Evolutionary conservation across 1,284 basidiomycete genomes (phyloP), one percentile per base, ranked within the genome.

Genomic region (Cerioporus squamosus): DNA sequence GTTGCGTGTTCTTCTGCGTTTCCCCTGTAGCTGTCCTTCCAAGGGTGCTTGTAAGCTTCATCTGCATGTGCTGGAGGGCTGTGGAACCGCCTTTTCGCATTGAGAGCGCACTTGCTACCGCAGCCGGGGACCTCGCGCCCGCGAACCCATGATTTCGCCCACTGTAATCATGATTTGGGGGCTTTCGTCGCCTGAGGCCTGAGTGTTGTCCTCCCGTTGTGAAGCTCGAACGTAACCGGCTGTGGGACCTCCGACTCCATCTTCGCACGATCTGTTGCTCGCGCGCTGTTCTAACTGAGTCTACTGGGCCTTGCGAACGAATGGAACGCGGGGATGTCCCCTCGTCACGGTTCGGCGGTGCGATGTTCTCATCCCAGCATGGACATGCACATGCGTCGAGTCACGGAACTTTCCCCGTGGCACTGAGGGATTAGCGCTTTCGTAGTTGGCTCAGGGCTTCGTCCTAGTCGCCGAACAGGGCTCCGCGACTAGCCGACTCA

Each of bases 131-230:
- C 26, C 39, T 17, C 48, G 46, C 46, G 53, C 40, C 29, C 20
- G 22, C 24, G 46, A 46, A 38, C 17, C 12, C n/a, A 43, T 48
- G 20, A 31, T 48, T 49, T 29, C 40, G 50, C 26, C 24, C 40
- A 29, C 46, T 55, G 54, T 55, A 36, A 55, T 50, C 47, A 49
- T 50, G 54, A 55, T 55, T 44, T n/a, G 53, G 40, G 12, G 26
- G 38, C 23, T 43, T 42, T 42, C 17, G 36, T 50, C 10, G 10
- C 23, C 33, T 36, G 33, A 40, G 23, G 46, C 33, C 47, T 45
- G 47, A 55, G 33, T 45, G 42, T 36, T 24, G 22, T 15, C 36
- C 44, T 45, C 12, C 23, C 29, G 48, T 45, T 22, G n/a, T 44
- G 23, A 17, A 22, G 36, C 42, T 23, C 20, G 29, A 50, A 47